phyloP scores from a whole-genome alignment of 1,284 basidiomycete genomes.

The Trametes versicolor region DNA sequence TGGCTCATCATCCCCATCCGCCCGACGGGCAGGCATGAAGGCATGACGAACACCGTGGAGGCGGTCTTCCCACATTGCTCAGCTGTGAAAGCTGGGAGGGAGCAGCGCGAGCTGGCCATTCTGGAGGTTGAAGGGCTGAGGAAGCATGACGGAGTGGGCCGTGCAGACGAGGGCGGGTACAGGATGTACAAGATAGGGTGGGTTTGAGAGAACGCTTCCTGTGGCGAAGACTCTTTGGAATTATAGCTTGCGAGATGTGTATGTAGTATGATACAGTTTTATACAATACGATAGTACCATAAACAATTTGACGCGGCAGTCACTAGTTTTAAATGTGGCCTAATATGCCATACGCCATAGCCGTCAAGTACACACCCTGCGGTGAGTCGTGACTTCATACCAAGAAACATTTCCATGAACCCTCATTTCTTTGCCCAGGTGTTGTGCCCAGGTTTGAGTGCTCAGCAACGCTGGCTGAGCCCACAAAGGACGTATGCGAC shows the following conservation, averaged over 20 bases:
- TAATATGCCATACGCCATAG: not conserved
- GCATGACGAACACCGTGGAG: slow-evolving; percentile 66
- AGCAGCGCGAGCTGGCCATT: slow-evolving; percentile 50
- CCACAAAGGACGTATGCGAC: slow-evolving; percentile 71
- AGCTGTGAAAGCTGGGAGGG: not conserved
- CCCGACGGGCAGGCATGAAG: slow-evolving; percentile 72
- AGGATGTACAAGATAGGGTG: slow-evolving; percentile 75
- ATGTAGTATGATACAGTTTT: slow-evolving; percentile 31
- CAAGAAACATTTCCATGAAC: slow-evolving; percentile 4
- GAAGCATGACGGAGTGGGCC: slow-evolving; percentile 61
- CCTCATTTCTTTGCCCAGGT: not conserved
- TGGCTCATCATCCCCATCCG: slow-evolving; percentile 79
- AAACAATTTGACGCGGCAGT: slow-evolving; percentile 19
- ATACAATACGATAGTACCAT: slow-evolving; percentile 33
- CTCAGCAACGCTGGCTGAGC: slow-evolving; percentile 51
- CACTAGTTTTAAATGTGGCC: not conserved
- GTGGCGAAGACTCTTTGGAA: not conserved
- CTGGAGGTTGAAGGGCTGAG: slow-evolving; percentile 56
- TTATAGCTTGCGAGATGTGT: slow-evolving; percentile 16
- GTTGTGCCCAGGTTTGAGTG: not conserved
- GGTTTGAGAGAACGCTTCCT: slow-evolving; percentile 39
- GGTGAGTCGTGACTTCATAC: slow-evolving; percentile 1
- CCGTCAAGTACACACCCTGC: not conserved
- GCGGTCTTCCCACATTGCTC: slow-evolving; percentile 56
- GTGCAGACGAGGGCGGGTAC: slow-evolving; percentile 78